phyloP scores from a whole-genome alignment of 2,329 filamentous ascomycete genomes.

The Microsporum audouinii region DNA sequence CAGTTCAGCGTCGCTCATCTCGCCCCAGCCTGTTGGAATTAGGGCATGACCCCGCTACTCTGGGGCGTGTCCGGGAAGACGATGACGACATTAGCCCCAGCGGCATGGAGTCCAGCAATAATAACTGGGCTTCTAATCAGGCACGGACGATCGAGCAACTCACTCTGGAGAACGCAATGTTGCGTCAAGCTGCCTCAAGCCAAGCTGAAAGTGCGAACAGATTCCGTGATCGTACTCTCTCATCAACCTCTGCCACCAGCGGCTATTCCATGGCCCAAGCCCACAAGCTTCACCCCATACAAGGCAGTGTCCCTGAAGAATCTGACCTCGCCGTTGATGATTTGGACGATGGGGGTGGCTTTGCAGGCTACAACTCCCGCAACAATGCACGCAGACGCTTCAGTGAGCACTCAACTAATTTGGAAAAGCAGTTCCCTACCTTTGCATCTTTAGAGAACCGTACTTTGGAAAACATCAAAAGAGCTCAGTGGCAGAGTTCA shows the following conservation, averaged over 20 bases:
- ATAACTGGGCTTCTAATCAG: constrained; percentile 30
- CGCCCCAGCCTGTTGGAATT: constrained; percentile 40
- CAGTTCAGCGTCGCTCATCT: constrained; percentile 69
- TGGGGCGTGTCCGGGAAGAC: constrained; percentile 39
- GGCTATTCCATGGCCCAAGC: constrained; percentile 24
- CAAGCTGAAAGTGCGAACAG: constrained; percentile 24
- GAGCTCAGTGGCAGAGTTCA: constrained; percentile 41
- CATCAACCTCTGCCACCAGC: constrained; percentile 28
- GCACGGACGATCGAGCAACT: constrained; percentile 38
- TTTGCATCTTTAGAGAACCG: constrained; percentile 33
- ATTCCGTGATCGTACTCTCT: constrained; percentile 33
- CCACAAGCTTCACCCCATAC: constrained; percentile 30
- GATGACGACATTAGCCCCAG: constrained; percentile 36
- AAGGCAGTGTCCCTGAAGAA: constrained; percentile 34
- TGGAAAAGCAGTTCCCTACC: constrained; percentile 31
- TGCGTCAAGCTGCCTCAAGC: constrained; percentile 34
- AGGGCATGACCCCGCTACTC: constrained; percentile 35
- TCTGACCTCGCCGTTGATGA: constrained; percentile 36
- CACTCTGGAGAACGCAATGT: constrained; percentile 36
- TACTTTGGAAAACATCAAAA: constrained; percentile 35
- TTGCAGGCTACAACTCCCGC: constrained; percentile 30
- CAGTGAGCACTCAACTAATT: constrained; percentile 34
- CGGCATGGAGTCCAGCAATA: constrained; percentile 28
- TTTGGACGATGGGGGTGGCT: constrained; percentile 32
- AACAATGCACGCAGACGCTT: constrained; percentile 31